A percentile compares a stretch with the other conserved stretches of the same genome.
phyloP scores from a whole-genome alignment of 1,284 basidiomycete species.

The Moesziomyces sp. region DNA sequence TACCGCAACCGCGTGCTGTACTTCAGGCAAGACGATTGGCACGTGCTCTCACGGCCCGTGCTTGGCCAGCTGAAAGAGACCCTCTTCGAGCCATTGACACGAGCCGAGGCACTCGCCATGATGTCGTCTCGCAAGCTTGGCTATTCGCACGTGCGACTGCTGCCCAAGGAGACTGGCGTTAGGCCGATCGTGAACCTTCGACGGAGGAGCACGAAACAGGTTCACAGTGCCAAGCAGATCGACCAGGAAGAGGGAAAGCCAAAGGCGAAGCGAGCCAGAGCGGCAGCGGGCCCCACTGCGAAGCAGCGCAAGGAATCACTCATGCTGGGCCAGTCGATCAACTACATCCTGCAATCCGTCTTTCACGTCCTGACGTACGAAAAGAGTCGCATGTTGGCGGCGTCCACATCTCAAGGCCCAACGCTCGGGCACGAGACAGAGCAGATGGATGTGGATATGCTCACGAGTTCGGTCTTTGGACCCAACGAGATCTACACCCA shows the following conservation, averaged over 20 bases:
- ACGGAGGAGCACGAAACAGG: constrained; percentile 70
- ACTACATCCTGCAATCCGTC: constrained; percentile 81
- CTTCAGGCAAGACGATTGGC: constrained; percentile 95
- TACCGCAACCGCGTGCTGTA: constrained; percentile 89
- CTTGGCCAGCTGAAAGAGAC: constrained; percentile 76
- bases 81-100: constrained; percentile 49
- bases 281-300: neutral
- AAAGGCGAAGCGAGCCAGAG: constrained; percentile 1
- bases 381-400: constrained; percentile 21
- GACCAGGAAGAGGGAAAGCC: constrained; percentile 2
- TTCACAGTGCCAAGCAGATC: constrained; percentile 17
- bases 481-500: constrained; percentile 69
- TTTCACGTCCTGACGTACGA: constrained; percentile 64
- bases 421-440: neutral
- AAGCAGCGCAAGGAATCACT: constrained; percentile 26
- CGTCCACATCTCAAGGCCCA: neutral
- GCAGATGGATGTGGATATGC: constrained; percentile 2
- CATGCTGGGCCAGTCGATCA: constrained; percentile 76
- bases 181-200: constrained; percentile 93
- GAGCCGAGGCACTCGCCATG: constrained; percentile 64
- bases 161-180: constrained; percentile 94
- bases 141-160: constrained; percentile 84
- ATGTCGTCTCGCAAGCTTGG: constrained; percentile 71
- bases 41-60: constrained; percentile 79
- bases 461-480: constrained; percentile 58